Evolutionary conservation across 495 filamentous ascomycete genomes (phyloP), one percentile per base, ranked within the genome.

Genomic region (Peziza echinospora): DNA sequence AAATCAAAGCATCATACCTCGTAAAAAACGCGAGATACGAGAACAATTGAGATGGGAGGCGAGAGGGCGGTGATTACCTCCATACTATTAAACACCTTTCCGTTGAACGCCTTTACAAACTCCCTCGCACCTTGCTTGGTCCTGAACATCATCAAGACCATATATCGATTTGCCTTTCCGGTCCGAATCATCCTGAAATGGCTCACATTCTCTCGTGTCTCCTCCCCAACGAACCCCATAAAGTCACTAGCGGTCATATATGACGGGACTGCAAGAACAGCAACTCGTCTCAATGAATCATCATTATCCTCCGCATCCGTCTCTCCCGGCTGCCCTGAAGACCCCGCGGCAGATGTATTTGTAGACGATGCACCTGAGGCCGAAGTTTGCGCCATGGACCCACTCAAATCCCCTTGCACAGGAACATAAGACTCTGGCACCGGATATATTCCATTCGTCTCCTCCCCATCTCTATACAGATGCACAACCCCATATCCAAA

Each of bases 121-220:
- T 75, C 67, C 52, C 65, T 76, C 8, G 89, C 89, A 50, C 72
- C 74, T 55, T 69, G 71, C 39, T 71, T 69, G 53, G 77, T 77
- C 42, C 84, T 67, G 60, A 96, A 94, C 65, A 93, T 96, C 80
- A 97, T 87, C 48, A 97, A 67, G 41, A 93, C 89, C 75, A 97
- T 82, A 65, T 96, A 97, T 57, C 86, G 74, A 61, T 87, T 94
- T 55, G 80, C 74, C 45, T 80, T 68, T 43, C 78, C 78, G 3
- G 89, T 96, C 67, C 82, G 75, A 43, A 97, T 80, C 79, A 97
- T 91, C 34, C 89, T 70, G 56, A 93, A 92, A 65, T 97, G 91
- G 54, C 81, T 92, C 49, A 96, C 82, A 46, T 83, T 70, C 49
- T 83, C 78, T 60, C 82, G 73, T 53, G 85, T 93, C 57, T 77